These are phyloP conservation scores for Penicillium verhagenii DNA, from an alignment of 495 filamentous ascomycete genomes.

Conservation along the genomic window DNA sequence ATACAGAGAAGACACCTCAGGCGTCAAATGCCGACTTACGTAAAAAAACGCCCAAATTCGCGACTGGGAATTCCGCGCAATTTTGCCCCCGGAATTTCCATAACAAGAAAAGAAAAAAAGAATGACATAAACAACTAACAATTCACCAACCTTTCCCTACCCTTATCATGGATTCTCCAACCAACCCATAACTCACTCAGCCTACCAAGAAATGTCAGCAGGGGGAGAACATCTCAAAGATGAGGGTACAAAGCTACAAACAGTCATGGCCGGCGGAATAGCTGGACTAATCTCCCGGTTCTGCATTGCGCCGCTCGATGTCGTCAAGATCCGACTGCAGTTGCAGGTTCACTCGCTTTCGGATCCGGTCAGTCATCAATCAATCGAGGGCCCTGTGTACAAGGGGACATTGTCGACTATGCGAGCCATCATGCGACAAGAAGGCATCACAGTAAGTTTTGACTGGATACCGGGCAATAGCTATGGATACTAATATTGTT, in stretches of 20 bases:
- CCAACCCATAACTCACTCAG: background rate
- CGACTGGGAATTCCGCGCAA: background rate
- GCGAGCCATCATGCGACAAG: constrained; percentile 67
- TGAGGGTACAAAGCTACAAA: constrained; percentile 86
- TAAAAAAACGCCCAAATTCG: background rate
- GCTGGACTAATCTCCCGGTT: constrained; percentile 93
- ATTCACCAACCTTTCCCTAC: no score
- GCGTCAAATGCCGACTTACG: background rate
- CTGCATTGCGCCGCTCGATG: constrained; percentile 88
- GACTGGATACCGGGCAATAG: no score
- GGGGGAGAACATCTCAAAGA: constrained; percentile 77
- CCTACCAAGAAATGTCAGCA: constrained; percentile 65
- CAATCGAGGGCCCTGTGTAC: constrained; percentile 64
- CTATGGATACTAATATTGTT: background rate
- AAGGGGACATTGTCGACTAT: constrained; percentile 79
- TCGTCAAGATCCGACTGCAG: constrained; percentile 95
- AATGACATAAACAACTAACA: constrained; percentile 4
- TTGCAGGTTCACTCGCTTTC: constrained; percentile 80
- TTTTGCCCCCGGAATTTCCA: constrained; percentile 2
- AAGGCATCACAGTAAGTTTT: constrained; percentile 66
- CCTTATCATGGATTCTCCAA: constrained; percentile 16
- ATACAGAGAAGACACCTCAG: background rate
- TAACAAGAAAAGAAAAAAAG: constrained; percentile 1
- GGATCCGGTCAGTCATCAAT: constrained; percentile 56
- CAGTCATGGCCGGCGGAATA: constrained; percentile 78